phyloP scores from a whole-genome alignment of 2,329 filamentous ascomycete species.

The Neofusicoccum sp. region DNA sequence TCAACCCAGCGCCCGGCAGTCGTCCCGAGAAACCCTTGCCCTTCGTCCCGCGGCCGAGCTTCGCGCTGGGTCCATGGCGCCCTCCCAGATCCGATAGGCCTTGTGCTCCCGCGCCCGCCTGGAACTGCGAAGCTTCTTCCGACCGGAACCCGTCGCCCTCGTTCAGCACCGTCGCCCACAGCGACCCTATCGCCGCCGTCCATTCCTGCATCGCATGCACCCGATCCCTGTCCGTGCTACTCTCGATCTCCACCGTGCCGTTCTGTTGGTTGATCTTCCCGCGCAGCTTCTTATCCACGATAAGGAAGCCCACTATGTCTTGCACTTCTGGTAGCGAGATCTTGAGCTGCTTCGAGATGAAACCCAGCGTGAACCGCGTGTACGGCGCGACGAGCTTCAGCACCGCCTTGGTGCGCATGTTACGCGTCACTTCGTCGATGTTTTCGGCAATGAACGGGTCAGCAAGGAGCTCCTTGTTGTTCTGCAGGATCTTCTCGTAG shows the following conservation, averaged over 20 bases:
- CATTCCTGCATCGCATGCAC: slow-evolving; percentile 73
- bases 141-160: slow-evolving; percentile 73
- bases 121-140: slow-evolving; percentile 45
- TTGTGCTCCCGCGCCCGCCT: slow-evolving; percentile 26
- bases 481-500: slow-evolving; percentile 85
- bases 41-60: slow-evolving; percentile 35
- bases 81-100: slow-evolving; percentile 28
- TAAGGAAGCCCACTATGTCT: slow-evolving; percentile 93
- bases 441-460: slow-evolving; percentile 98
- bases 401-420: slow-evolving; percentile 95
- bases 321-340: slow-evolving; percentile 86
- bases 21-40: slow-evolving; percentile 42
- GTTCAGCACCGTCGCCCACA: slow-evolving; percentile 74
- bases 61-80: slow-evolving; percentile 32
- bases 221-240: slow-evolving; percentile 72
- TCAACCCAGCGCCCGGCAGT: slow-evolving; percentile 37
- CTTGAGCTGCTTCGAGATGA: slow-evolving; percentile 85
- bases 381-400: slow-evolving; percentile 93
- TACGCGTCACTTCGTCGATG: slow-evolving; percentile 97
- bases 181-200: slow-evolving; percentile 66
- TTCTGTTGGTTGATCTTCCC: slow-evolving; percentile 88
- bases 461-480: slow-evolving; percentile 84
- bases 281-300: slow-evolving; percentile 83
- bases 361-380: slow-evolving; percentile 83
- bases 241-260: slow-evolving; percentile 80